Evolutionary conservation across 345 rosid genomes (phyloP), one percentile per base, ranked within the genome.

Genomic region (Salix arbutifolia): DNA sequence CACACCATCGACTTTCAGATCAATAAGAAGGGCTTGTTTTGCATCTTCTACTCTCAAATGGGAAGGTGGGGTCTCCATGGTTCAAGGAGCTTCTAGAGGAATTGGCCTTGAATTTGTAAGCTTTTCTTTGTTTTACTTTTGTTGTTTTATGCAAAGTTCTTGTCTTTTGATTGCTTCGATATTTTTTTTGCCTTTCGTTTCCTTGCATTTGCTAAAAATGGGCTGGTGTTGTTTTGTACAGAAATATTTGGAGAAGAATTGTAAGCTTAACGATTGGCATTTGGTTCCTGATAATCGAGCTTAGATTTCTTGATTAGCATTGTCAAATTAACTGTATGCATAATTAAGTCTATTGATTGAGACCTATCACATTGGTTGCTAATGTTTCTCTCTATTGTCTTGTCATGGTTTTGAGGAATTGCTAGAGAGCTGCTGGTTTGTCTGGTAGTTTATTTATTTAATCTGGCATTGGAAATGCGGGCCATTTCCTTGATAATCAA

Each of bases 61-160:
- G 90, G 87, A 87, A 79, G 96, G 90, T 72, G 94, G 94, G 76
- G 92, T 95, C 78, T 91, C 99, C 28, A 53, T 95, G 89, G 96
- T 91, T 37, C 99, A 95, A 81, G 97, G 97, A 76, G 97, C 97
- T 82, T 93, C 97, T 16, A 87, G 97, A 82, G 97, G 97, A 83
- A 89, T 93, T 75, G 97, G 97, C 76, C 89, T 91, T 62, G 92
- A 91, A 86, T 95, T 93, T 75, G 99, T 93, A 70, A 91, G 88
- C 25, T 72, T 61, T 58, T 68, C 37, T n/a, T 19, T 1, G 31
- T 5, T 65, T 26, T 31, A 23, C 35, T 66, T n/a, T 31, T 0
- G 19, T n/a, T 31, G 8, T 73, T 40, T 8, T 67, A 4, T 21
- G 8, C 53, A 56, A 30, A 6, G n/a, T 58, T 69, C n/a, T 31